Percentiles rank a stretch among this genome's conserved stretches.
phyloP scores from a whole-genome alignment of 192 early-diverging fungal species.

The Chytriomyces sp. region DNA sequence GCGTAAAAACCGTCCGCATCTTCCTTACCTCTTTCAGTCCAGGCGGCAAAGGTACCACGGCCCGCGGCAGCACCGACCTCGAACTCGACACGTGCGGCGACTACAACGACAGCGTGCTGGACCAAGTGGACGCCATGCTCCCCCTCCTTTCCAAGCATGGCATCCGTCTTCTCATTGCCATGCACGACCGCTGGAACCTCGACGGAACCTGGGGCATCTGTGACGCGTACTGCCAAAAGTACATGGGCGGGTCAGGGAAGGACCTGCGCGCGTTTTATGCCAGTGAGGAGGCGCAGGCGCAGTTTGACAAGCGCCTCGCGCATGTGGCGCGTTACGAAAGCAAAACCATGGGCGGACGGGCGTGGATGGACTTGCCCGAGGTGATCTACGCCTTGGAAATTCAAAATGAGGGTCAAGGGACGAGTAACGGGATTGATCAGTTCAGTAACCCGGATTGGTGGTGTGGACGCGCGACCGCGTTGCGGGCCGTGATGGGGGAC shows the following conservation, averaged over 20 bases:
- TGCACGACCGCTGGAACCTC: conserved; percentile 33
- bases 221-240: conserved; percentile 29
- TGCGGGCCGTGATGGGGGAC: neutral
- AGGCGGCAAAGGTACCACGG: conserved; percentile 8
- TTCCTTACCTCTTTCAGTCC: conserved; percentile 20
- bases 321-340: conserved; percentile 25
- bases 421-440: neutral
- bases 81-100: conserved; percentile 15
- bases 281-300: neutral
- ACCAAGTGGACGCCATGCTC: conserved; percentile 5
- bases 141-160: neutral
- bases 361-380: conserved; percentile 19
- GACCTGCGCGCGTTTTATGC: conserved; percentile 11
- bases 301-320: conserved; percentile 28
- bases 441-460: conserved; percentile 20
- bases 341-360: neutral
- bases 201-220: conserved; percentile 23
- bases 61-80: neutral
- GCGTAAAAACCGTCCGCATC: conserved; percentile 26
- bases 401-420: conserved; percentile 28
- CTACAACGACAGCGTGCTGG: conserved; percentile 21
- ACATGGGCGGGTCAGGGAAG: conserved; percentile 8
- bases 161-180: conserved; percentile 27
- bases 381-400: conserved; percentile 28
- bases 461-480: conserved; percentile 19